Evolutionary conservation across 495 filamentous ascomycete genomes (phyloP), one percentile per base, ranked within the genome.

Genomic region (Neurospora tetraspora): DNA sequence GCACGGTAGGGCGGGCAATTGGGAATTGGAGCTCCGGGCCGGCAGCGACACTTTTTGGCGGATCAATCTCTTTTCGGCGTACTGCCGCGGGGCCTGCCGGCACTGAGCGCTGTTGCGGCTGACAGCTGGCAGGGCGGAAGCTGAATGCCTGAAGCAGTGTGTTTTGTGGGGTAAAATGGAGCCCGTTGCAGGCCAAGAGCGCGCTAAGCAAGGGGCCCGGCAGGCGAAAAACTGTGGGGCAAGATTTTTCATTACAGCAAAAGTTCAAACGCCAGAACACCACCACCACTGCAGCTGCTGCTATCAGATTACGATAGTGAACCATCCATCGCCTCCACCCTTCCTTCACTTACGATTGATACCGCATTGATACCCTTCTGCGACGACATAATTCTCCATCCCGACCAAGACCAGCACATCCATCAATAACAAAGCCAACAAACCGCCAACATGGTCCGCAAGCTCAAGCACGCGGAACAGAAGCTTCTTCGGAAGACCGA

Each of bases 401-500:
- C 20, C 12, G 27, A 27, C 42, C 16, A 12, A 68, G 36, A 37
- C 5, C 8, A 16, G 4, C 12, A 72, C 39, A 65, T 42, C 20
- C 4, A 70, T 40, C 27, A 69, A 9, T 31, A 8, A 43, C 31
- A 38, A 8, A 39, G 39, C 11, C 70, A 37, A 14, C 37, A n/a
- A 65, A 59, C 18, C 70, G 73, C 70, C 74, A 88, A 78, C 69
- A 96, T 96, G 93, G 92, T 96, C 76, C 91, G 95, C 73, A 91
- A 95, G 82, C 89, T 98, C 78, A 97, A 97, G 83, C 88, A 95
- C 53, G 53, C 53, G 83, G 95, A 97, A 88, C 87, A 92, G 73
- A 84, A 84, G 73, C 77, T 87, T 74, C 90, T 98, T 79, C 89
- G 90, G 72, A 99, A 98, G 84, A 94, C 96, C 81, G 94, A 99